These are phyloP conservation scores for Trichoderma sp. DNA, from an alignment of 2,329 filamentous ascomycete genomes.

Conservation along the genomic window DNA sequence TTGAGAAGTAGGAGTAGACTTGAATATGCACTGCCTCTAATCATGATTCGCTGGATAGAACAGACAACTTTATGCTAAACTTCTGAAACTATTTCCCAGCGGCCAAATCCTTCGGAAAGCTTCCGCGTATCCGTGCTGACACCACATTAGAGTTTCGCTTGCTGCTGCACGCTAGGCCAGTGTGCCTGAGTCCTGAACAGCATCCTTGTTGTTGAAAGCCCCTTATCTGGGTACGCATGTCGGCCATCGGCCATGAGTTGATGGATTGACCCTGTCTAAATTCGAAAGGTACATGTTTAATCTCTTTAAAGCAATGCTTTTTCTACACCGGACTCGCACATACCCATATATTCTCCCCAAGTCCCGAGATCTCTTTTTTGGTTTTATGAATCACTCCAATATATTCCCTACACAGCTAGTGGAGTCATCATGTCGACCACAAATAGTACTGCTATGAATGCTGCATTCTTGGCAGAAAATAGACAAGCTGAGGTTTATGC, in stretches of 20 bases:
- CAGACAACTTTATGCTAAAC: not conserved
- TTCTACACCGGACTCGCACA: too few relatives aligned
- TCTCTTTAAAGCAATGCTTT: too few relatives aligned
- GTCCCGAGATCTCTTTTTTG: not conserved
- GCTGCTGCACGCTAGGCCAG: not conserved
- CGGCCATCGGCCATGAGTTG: not conserved
- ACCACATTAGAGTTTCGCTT: not conserved
- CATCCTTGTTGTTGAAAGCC: not conserved
- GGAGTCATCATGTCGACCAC: not conserved
- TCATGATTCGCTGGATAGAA: not conserved
- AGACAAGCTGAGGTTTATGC: not conserved
- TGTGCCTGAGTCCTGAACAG: not conserved
- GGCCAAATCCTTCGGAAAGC: not conserved
- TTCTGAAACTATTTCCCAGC: not conserved
- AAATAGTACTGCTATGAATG: not conserved
- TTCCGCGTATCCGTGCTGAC: not conserved
- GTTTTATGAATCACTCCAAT: not conserved
- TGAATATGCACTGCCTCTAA: not conserved
- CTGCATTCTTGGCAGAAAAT: not conserved
- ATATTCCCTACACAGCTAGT: not conserved
- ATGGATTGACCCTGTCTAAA: too few relatives aligned
- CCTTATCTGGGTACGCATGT: not conserved
- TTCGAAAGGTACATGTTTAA: too few relatives aligned
- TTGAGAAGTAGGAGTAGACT: not conserved
- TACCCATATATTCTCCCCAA: too few relatives aligned